Evolutionary conservation across 2,329 filamentous ascomycete genomes (phyloP).

Genomic region (Aspergillus pseudoviridinutans): DNA sequence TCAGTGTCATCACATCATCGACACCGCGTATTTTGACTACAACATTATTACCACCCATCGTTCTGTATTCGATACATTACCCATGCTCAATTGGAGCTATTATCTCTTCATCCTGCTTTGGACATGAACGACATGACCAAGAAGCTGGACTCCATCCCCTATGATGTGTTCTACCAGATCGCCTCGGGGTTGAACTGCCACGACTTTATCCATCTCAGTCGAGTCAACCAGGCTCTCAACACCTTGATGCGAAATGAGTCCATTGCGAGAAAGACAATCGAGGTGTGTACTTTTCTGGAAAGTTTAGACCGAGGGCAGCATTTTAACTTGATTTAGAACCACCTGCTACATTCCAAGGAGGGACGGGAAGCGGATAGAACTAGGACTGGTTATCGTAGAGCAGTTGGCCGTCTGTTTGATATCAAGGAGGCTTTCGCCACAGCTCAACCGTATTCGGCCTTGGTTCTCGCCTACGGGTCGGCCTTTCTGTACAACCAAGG

Average conservation of each 20-base stretch:
- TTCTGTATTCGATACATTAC: not conserved
- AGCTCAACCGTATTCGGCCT: slow-evolving; percentile 60
- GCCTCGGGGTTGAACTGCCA: slow-evolving; percentile 52
- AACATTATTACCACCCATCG: not conserved
- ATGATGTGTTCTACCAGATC: slow-evolving; percentile 62
- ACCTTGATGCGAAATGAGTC: slow-evolving; percentile 51
- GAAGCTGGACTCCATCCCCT: slow-evolving; percentile 51
- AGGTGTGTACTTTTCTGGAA: slow-evolving; percentile 41
- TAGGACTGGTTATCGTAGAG: slow-evolving; percentile 47
- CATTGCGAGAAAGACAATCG: slow-evolving; percentile 55
- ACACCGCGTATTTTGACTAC: not conserved
- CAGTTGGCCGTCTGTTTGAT: slow-evolving; percentile 59
- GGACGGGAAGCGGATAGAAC: slow-evolving; percentile 35
- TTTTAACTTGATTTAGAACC: slow-evolving; percentile 32
- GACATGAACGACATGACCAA: slow-evolving; percentile 19
- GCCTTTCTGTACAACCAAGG: slow-evolving; percentile 62
- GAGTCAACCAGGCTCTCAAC: slow-evolving; percentile 50
- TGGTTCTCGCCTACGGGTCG: slow-evolving; percentile 57
- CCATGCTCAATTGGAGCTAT: not conserved
- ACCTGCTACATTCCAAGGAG: slow-evolving; percentile 44
- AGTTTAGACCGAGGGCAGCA: slow-evolving; percentile 3
- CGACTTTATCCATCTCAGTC: slow-evolving; percentile 56
- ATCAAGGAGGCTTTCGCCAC: slow-evolving; percentile 57
- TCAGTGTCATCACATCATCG: not conserved
- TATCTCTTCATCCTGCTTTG: slow-evolving; percentile 2